Base-by-base conservation (phyloP, 768 basidiomycete species). In the Mycena indigotica region DNA sequence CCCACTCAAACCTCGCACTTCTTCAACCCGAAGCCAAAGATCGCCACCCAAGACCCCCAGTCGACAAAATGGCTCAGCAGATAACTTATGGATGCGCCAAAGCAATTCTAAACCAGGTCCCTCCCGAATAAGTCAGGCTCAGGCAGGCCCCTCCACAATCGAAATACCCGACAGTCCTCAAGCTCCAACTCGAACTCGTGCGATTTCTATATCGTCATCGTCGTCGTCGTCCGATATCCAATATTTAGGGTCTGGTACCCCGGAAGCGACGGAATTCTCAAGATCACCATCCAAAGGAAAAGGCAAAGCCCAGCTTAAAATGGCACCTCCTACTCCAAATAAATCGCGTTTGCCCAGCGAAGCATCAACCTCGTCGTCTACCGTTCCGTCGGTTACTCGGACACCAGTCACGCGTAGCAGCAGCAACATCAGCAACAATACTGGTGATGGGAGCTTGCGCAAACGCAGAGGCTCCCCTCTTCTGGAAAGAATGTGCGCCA, bases 41-140 rank as follows among this genome's bases (percentile, higher is more conserved):
- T 40, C 12, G n/a, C n/a, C n/a, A n/a, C n/a, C n/a, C n/a, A n/a
- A 28, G 45, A 15, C 17, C 17, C 12, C 57, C 21, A 3, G 39
- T 44, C 32, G 17, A 35, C n/a, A n/a, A n/a, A n/a, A n/a, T n/a
- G n/a, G n/a, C n/a, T n/a, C n/a, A n/a, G n/a, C n/a, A n/a, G n/a
- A n/a, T n/a, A n/a, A n/a, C n/a, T n/a, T n/a, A n/a, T n/a, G n/a
- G n/a, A 17, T 17, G 32, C 32, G 32, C 8, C 32, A 35, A 17
- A 8, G 32, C 30, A 61, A 53, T 25, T 55, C 60, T n/a, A 55
- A 57, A 38, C 55, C 60, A 1, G 60, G 60, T 1, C 52, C 60
- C 13, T 61, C 60, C 23, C 60, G 55, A 21, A 6, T 45, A 21
- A 41, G 52, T 57, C 54, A 67, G 67, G 40, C 28, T 49, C 45